phyloP scores from a whole-genome alignment of 257 asterid genomes.

The Plantago major region DNA sequence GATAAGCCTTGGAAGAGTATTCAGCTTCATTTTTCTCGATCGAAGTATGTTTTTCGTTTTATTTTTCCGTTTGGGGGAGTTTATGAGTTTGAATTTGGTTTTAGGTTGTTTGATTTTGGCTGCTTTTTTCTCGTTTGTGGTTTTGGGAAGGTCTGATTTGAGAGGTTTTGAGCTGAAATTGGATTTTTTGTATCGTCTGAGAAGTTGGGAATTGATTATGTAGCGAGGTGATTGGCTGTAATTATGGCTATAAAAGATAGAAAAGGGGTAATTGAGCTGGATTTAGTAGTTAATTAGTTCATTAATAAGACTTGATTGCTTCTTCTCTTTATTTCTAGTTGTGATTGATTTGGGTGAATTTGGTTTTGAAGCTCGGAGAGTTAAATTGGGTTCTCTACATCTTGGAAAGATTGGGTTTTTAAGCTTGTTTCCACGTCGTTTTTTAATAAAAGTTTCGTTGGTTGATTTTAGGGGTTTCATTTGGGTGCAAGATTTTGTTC shows the following conservation, averaged over 20 bases:
- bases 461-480: constrained; percentile 3
- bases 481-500: background rate
- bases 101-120: background rate
- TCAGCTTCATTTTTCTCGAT: constrained; percentile 43
- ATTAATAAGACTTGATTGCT: constrained; percentile 13
- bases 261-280: constrained; percentile 7
- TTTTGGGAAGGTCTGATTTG: constrained; percentile 1
- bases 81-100: background rate
- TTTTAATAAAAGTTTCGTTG: too few species aligned
- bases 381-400: background rate
- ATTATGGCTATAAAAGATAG: background rate
- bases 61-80: background rate
- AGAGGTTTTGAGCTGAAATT: constrained; percentile 8
- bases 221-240: constrained; percentile 9
- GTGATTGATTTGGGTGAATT: background rate
- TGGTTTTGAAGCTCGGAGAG: background rate
- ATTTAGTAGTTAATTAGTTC: background rate
- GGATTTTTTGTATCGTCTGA: background rate
- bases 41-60: constrained; percentile 38
- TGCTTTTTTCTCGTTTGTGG: constrained; percentile 6
- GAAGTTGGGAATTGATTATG: constrained; percentile 17
- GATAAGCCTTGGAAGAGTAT: constrained; percentile 12
- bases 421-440: background rate
- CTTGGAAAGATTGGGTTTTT: background rate
- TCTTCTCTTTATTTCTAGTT: background rate